A percentile compares a stretch with the other conserved stretches of the same genome.
These are phyloP conservation scores for Physaria fendleri DNA, from an alignment of 345 rosid species.

Conservation along the genomic window DNA sequence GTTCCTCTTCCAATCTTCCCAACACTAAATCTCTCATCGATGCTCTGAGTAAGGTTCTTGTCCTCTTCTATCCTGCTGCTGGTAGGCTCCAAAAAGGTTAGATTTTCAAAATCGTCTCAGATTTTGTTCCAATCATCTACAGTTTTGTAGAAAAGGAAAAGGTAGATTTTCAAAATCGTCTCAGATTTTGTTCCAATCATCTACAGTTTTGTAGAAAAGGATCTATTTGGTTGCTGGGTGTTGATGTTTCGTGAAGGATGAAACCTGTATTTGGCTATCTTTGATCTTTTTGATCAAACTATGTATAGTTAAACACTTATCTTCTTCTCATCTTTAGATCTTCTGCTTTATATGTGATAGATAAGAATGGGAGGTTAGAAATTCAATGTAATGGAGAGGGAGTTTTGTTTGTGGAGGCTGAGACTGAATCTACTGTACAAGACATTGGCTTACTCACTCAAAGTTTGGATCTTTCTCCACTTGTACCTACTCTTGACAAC, in stretches of 20 bases:
- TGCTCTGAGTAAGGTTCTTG: constrained; percentile 35
- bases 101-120: not conserved
- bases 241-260: not conserved
- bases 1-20: constrained; percentile 19
- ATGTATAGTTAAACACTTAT: not conserved
- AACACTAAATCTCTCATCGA: constrained; percentile 26
- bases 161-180: not conserved
- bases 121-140: not conserved
- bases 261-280: not conserved
- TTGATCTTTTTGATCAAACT: not conserved
- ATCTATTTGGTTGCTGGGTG: not conserved
- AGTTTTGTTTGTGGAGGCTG: constrained; percentile 31
- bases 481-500: constrained; percentile 31
- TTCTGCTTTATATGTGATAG: constrained; percentile 8
- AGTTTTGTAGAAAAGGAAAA: not conserved
- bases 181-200: not conserved
- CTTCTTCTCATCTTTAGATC: not conserved
- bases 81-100: constrained; percentile 36
- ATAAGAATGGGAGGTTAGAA: constrained; percentile 31
- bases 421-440: constrained; percentile 17
- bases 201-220: not conserved
- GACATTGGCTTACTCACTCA: constrained; percentile 18
- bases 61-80: constrained; percentile 37
- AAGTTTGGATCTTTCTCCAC: constrained; percentile 10
- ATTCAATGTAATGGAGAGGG: constrained; percentile 41